These are phyloP conservation scores for Colletotrichum zoysiae DNA, from an alignment of 2,329 filamentous ascomycete species.

Conservation along the genomic window DNA sequence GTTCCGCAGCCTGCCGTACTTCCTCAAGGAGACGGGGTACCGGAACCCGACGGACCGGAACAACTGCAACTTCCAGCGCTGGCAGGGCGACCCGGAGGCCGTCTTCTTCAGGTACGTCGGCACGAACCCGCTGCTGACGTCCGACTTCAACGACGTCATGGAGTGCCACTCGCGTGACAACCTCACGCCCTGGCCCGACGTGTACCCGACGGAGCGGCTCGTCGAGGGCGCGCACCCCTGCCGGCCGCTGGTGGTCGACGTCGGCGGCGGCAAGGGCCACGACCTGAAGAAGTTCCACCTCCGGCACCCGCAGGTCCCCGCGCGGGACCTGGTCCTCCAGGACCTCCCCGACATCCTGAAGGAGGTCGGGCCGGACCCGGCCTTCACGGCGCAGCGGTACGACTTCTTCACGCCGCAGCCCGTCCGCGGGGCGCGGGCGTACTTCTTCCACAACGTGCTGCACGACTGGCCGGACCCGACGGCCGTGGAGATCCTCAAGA, in stretches of 20 bases:
- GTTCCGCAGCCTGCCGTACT: conserved; percentile 50
- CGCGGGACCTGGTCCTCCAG: conserved; percentile 50
- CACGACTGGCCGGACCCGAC: conserved; percentile 46
- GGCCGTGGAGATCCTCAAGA: conserved; percentile 42
- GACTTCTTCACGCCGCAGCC: conserved; percentile 57
- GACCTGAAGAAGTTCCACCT: conserved; percentile 52
- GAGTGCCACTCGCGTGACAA: conserved; percentile 55
- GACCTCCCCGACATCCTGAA: conserved; percentile 51
- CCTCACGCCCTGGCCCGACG: conserved; percentile 52
- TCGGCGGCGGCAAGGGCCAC: conserved; percentile 54
- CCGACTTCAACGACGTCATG: conserved; percentile 53
- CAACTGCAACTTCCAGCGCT: conserved; percentile 51
- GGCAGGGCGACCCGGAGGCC: conserved; percentile 44
- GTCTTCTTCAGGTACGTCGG: conserved; percentile 51
- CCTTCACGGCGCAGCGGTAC: conserved; percentile 49
- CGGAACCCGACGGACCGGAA: conserved; percentile 51
- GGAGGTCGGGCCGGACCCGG: conserved; percentile 43
- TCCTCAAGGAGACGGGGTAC: conserved; percentile 50
- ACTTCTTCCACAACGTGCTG: conserved; percentile 46
- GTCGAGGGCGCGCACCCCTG: conserved; percentile 47
- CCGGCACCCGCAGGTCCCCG: conserved; percentile 45
- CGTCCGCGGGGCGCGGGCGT: conserved; percentile 53
- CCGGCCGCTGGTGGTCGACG: conserved; percentile 50
- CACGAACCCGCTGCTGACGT: conserved; percentile 46
- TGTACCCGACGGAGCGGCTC: conserved; percentile 44